Evolutionary conservation across 164 flowering plant genomes (phyloP).

Genomic region (Kingdonia uniflora): DNA sequence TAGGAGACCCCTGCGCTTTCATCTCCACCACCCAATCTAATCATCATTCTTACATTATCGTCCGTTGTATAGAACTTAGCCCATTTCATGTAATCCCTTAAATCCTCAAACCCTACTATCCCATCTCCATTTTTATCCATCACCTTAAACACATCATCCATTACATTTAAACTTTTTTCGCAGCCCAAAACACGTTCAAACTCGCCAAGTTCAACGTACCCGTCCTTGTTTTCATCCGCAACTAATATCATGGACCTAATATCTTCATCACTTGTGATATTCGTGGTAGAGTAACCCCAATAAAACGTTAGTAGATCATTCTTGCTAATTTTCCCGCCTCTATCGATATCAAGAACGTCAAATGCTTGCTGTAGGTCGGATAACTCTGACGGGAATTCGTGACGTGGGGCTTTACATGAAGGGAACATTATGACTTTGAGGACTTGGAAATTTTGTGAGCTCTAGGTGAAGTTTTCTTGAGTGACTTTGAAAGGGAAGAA

Average conservation of each 20-base stretch:
- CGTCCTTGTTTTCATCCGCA: conserved; percentile 64
- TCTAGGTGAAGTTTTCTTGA: too few relatives aligned
- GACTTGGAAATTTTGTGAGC: too few relatives aligned
- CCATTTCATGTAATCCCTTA: conserved; percentile 45
- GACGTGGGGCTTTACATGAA: conserved; percentile 22
- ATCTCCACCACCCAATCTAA: conserved; percentile 56
- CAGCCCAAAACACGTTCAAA: conserved; percentile 47
- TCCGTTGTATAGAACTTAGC: conserved; percentile 49
- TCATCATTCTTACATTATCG: conserved; percentile 69
- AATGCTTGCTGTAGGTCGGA: conserved; percentile 52
- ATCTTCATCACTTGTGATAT: conserved; percentile 29
- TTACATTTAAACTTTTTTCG: conserved; percentile 6
- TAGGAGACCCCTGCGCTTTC: conserved; percentile 38
- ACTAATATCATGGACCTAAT: conserved; percentile 67
- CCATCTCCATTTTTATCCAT: conserved; percentile 96
- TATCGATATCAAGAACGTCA: conserved; percentile 68
- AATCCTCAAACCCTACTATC: conserved; percentile 48
- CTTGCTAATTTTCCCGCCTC: conserved; percentile 76
- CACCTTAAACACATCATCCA: conserved; percentile 47
- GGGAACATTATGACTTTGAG: conserved; percentile 48
- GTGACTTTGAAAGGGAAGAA: too few relatives aligned
- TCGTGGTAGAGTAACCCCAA: conserved; percentile 14
- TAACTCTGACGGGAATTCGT: background rate
- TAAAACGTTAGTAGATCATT: conserved; percentile 63
- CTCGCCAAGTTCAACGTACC: conserved; percentile 75